Evolutionary conservation across 495 filamentous ascomycete genomes (phyloP).

Genomic region (Durotheca rogersii): DNA sequence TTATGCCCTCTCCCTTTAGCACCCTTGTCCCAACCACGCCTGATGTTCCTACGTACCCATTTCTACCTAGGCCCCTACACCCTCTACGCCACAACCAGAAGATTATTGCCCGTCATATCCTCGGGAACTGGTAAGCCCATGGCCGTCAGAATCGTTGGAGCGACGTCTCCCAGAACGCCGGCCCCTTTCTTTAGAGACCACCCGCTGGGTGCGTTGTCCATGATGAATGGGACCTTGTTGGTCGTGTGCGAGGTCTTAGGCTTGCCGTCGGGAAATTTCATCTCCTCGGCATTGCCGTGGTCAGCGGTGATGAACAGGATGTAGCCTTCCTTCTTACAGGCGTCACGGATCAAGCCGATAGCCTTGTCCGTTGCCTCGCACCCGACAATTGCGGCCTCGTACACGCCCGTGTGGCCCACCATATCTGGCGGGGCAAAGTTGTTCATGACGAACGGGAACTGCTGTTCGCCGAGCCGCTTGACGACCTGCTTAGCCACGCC

Average conservation of each 20-base stretch:
- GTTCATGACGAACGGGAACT: conserved; percentile 98
- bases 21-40: conserved; percentile 5
- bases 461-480: conserved; percentile 75
- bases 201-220: conserved; percentile 91
- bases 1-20: conserved; percentile 21
- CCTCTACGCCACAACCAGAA: conserved; percentile 69
- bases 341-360: conserved; percentile 87
- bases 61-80: conserved; percentile 7
- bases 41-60: too few species aligned
- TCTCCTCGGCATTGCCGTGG: conserved; percentile 98
- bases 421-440: conserved; percentile 99
- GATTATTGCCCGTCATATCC: conserved; percentile 86
- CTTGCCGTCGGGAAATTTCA: conserved; percentile 91
- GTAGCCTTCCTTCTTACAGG: conserved; percentile 89
- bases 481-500: conserved; percentile 82
- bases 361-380: conserved; percentile 85
- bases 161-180: conserved; percentile 93
- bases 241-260: conserved; percentile 98
- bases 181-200: conserved; percentile 79
- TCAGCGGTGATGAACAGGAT: conserved; percentile 92
- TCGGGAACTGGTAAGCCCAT: conserved; percentile 89
- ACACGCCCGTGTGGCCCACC: conserved; percentile 98
- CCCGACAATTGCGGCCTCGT: conserved; percentile 89
- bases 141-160: conserved; percentile 81
- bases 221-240: conserved; percentile 95